Conservation (phyloP, 345 rosid genomes). For the Aquilaria sinensis region DNA sequence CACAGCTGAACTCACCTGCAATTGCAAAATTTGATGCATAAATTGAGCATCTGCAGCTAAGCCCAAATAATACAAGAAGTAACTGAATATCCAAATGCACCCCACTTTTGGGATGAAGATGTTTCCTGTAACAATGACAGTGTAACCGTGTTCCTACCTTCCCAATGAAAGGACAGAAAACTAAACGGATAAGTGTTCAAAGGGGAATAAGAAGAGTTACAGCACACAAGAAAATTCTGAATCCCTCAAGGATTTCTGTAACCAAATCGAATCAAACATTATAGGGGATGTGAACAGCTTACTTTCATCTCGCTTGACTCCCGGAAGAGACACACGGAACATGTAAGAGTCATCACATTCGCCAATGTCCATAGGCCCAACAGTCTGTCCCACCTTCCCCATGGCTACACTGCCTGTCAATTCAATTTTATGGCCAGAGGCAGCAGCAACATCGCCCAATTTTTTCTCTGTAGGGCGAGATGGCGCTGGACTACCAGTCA, state of each 20-base stretch:
- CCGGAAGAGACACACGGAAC: constrained; percentile 66
- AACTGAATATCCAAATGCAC: background rate
- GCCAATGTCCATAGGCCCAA: constrained; percentile 55
- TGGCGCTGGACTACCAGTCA: constrained; percentile 14
- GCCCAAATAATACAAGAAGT: background rate
- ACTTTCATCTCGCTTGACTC: constrained; percentile 66
- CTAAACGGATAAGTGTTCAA: background rate
- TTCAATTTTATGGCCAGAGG: constrained; percentile 42
- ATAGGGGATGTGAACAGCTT: constrained; percentile 16
- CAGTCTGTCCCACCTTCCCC: constrained; percentile 48
- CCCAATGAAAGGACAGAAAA: background rate
- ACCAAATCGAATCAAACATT: background rate
- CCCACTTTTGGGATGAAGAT: background rate
- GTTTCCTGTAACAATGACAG: background rate
- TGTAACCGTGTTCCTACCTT: background rate
- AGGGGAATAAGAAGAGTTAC: background rate
- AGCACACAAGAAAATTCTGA: background rate
- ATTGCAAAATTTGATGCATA: constrained; percentile 13
- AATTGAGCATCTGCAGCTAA: background rate
- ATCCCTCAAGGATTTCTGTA: background rate
- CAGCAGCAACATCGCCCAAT: constrained; percentile 25
- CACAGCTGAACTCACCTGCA: constrained; percentile 71
- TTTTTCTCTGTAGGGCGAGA: constrained; percentile 36
- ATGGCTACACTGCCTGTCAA: constrained; percentile 64
- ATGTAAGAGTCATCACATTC: constrained; percentile 56